Evolutionary conservation across 2,329 filamentous ascomycete genomes (phyloP).

Genomic region (Chalaropsis ovoidea): DNA sequence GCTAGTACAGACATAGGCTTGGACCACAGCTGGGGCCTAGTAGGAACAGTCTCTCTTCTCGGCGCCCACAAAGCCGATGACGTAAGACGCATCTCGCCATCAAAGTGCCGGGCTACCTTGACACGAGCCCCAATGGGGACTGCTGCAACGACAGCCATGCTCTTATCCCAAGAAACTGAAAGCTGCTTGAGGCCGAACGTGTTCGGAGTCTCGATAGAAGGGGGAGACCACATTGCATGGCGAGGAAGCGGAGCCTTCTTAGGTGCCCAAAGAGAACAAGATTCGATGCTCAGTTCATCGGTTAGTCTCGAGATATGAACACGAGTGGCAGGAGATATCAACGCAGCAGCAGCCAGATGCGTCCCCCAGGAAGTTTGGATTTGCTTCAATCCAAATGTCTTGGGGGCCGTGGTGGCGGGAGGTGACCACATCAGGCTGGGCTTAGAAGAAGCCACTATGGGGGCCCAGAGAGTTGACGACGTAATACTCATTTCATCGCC

Average conservation of each 20-base stretch:
- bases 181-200: slow-evolving; percentile 21
- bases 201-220: not conserved
- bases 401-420: not conserved
- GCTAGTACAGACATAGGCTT: not conserved
- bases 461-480: slow-evolving; percentile 14
- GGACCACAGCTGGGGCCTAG: slow-evolving; percentile 15
- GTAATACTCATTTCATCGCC: not conserved
- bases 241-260: not conserved
- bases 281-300: slow-evolving; percentile 26
- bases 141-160: slow-evolving; percentile 6
- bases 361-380: not conserved
- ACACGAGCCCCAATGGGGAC: slow-evolving; percentile 3
- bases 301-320: not conserved
- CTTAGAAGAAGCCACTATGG: not conserved
- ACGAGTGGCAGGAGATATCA: not conserved
- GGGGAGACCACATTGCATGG: slow-evolving; percentile 17
- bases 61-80: slow-evolving; percentile 21
- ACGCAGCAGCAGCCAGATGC: not conserved
- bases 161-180: slow-evolving; percentile 24
- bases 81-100: slow-evolving; percentile 14
- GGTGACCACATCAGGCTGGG: not conserved
- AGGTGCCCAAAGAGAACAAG: slow-evolving; percentile 28
- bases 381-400: slow-evolving; percentile 9
- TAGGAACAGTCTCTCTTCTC: not conserved
- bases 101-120: slow-evolving; percentile 8